Evolutionary conservation across 768 basidiomycete species (phyloP), one percentile per base, ranked within the genome.

Genomic region (Podaxis sp.): DNA sequence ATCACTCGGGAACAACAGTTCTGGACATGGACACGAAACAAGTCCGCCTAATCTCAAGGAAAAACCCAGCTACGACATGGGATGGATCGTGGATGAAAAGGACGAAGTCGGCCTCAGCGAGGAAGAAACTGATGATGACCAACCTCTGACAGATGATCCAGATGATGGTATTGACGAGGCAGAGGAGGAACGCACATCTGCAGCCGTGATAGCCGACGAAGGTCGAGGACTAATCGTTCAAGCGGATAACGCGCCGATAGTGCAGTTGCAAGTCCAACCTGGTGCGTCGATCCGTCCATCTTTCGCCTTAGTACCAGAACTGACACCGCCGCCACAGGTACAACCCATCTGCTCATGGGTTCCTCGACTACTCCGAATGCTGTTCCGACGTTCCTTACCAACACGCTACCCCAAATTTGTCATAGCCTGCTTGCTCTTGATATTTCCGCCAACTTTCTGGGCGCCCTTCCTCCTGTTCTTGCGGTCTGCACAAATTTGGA

Each of bases 271-370:
- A 56, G 84, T 90, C 38, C 84, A 86, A 60, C 80, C 87, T 70
- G 95, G 95, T 96, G 71, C 68, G 88, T 74, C 38, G 53, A 46
- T 59, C 61, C 48, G 59, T 40, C 48, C 52, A 36, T 46, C 58
- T 17, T n/a, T 63, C 49, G 63, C 22, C 53, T 61, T 65, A 46
- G 6, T 48, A 46, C 67, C 38, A 66, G 39, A 38, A 54, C 52
- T 63, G 49, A 65, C 59, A 30, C 65, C 12, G 26, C 60, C 57
- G 61, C 63, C 55, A 28, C 70, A 98, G 96, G 90, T 17, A 95
- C 95, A 19, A 99, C 96, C 0, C 96, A 99, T 81, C 83, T 99
- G 53, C 82, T 98, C 33, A 84, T 99, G 44, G 88, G 92, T n/a
- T 88, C 88, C 19, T 91, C 89, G 1, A 80, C 76, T 63, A 92